Conservation (phyloP, 257 asterid species). For the Salvia splendens region DNA sequence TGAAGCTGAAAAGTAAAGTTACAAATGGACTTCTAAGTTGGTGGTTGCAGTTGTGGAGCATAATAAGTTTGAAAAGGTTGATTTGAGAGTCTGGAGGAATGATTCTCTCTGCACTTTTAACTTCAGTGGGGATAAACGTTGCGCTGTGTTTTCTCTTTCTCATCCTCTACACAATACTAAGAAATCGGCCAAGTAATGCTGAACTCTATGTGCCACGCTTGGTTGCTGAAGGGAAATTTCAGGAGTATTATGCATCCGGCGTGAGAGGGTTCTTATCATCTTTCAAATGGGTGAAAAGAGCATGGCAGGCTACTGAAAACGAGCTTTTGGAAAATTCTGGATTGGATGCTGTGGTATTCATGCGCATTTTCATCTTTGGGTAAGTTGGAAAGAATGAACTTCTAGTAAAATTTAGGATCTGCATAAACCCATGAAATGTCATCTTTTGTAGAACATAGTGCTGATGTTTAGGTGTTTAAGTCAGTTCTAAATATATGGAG, state of each 20-base stretch:
- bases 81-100: constrained; percentile 47
- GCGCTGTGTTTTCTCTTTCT: constrained; percentile 62
- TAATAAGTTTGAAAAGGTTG: constrained; percentile 1
- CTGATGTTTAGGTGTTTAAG: too few species aligned
- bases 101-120: constrained; percentile 91
- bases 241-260: constrained; percentile 38
- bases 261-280: constrained; percentile 56
- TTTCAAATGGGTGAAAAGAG: constrained; percentile 74
- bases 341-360: constrained; percentile 92
- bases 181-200: constrained; percentile 69
- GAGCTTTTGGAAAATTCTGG: constrained; percentile 71
- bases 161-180: constrained; percentile 59
- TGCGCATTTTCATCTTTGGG: constrained; percentile 88
- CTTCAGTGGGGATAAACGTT: constrained; percentile 85
- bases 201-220: constrained; percentile 73
- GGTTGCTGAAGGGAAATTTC: constrained; percentile 66
- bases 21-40: constrained; percentile 28
- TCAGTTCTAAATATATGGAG: not conserved
- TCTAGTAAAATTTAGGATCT: not conserved
- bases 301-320: constrained; percentile 82
- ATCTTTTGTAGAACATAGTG: constrained; percentile 43
- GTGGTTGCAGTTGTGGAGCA: constrained; percentile 18
- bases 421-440: not conserved
- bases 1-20: constrained; percentile 14
- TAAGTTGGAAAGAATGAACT: constrained; percentile 30